Percentiles rank a stretch among this genome's conserved stretches.
Conservation (phyloP, 371 early-diverging fungal species). For the Basidiobolus meristosporus region DNA sequence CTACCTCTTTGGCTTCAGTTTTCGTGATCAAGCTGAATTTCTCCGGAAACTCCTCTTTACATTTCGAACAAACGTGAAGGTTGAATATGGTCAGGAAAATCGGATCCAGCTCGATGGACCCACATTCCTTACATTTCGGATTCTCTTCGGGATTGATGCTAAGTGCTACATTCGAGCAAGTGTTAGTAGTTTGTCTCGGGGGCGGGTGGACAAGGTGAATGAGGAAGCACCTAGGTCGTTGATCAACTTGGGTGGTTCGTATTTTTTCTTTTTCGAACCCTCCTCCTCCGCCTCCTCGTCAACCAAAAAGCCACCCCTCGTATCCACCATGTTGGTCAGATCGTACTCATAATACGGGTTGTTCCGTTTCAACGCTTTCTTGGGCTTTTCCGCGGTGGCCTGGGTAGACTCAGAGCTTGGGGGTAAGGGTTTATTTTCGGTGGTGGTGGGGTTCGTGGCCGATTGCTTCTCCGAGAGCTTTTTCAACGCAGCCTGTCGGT, state of each 20-base stretch:
- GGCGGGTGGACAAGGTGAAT: too few species aligned
- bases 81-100: conserved; percentile 3
- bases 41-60: conserved; percentile 5
- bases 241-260: conserved; percentile 10
- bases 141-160: conserved; percentile 2
- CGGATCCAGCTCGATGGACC: conserved; percentile 5
- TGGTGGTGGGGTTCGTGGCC: too few species aligned
- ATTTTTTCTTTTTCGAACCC: conserved; percentile 7
- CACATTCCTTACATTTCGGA: conserved; percentile 6
- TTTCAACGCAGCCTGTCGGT: too few species aligned
- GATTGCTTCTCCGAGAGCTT: too few species aligned
- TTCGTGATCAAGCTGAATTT: conserved; percentile 12
- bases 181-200: conserved; percentile 8
- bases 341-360: conserved; percentile 51
- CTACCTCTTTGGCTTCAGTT: conserved; percentile 17
- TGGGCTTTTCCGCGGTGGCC: too few species aligned
- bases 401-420: too few species aligned
- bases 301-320: conserved; percentile 66
- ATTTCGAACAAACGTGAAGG: conserved; percentile 4
- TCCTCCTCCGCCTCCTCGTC: conserved; percentile 21
- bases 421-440: too few species aligned
- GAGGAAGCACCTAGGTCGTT: conserved; percentile 5
- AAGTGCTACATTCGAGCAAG: conserved; percentile 12
- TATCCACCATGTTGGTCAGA: conserved; percentile 52
- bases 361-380: conserved; percentile 1